Evolutionary conservation across 169 alveolate species (phyloP).

Genomic region (Cryptosporidium parvum): DNA sequence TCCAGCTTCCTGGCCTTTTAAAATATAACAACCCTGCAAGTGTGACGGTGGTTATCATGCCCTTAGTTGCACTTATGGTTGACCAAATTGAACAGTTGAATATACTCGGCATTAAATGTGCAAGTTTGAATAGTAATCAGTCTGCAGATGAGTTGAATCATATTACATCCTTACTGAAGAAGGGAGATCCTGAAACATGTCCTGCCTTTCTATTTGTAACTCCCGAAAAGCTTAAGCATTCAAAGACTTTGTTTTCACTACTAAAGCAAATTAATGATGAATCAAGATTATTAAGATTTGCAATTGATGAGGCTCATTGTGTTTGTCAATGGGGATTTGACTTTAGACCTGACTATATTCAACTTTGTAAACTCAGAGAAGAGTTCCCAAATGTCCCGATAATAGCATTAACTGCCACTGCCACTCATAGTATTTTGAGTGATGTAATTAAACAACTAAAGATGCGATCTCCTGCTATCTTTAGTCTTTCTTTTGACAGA

Average conservation of each 20-base stretch:
- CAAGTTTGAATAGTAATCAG: constrained; percentile 79
- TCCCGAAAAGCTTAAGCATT: constrained; percentile 93
- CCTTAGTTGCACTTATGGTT: constrained; percentile 91
- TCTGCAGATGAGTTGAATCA: constrained; percentile 51
- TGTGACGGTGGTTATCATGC: constrained; percentile 92
- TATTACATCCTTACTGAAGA: neutral
- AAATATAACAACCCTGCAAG: constrained; percentile 81
- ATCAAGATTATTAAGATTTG: constrained; percentile 91
- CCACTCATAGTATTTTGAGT: constrained; percentile 89
- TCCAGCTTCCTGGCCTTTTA: constrained; percentile 93
- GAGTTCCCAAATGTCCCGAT: constrained; percentile 94
- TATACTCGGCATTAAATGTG: constrained; percentile 81
- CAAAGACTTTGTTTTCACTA: constrained; percentile 83
- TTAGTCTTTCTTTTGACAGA: constrained; percentile 89
- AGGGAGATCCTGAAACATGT: constrained; percentile 33
- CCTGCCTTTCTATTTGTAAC: constrained; percentile 88
- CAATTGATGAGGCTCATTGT: constrained; percentile 99
- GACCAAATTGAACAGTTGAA: constrained; percentile 91
- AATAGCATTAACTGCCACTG: constrained; percentile 98
- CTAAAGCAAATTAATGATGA: constrained; percentile 84
- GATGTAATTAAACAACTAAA: constrained; percentile 87
- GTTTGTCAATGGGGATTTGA: constrained; percentile 99
- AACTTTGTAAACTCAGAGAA: constrained; percentile 86
- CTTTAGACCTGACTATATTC: constrained; percentile 95
- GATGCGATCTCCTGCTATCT: constrained; percentile 84